phyloP scores from a whole-genome alignment of 2,329 filamentous ascomycete genomes.

The Trichoderma guizhouense region DNA sequence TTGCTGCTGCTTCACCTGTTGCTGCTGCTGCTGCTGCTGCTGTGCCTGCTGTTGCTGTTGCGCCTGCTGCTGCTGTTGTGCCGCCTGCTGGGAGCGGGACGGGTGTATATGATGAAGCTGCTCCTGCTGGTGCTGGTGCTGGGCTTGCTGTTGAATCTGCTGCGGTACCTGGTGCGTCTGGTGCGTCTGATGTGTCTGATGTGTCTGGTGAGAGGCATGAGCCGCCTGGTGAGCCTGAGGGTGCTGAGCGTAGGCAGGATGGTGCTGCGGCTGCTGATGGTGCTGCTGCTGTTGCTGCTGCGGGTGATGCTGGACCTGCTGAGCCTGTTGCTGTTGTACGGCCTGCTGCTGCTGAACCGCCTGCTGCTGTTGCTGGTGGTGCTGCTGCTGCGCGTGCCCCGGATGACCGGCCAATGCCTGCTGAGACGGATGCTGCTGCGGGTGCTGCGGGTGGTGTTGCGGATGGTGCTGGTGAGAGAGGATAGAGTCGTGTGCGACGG shows the following conservation, averaged over 20 bases:
- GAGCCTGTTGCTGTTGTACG: conserved; percentile 17
- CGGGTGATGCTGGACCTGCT: conserved; percentile 25
- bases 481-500: conserved; percentile 42
- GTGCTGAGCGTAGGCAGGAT: conserved; percentile 20
- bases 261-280: conserved; percentile 26
- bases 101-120: conserved; percentile 27
- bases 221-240: conserved; percentile 25
- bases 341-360: conserved; percentile 28
- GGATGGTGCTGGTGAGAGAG: conserved; percentile 39
- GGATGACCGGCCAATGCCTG: conserved; percentile 29
- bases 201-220: conserved; percentile 23
- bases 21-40: conserved; percentile 17
- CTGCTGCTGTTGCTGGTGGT: conserved; percentile 29
- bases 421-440: conserved; percentile 31
- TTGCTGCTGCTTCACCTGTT: conserved; percentile 18
- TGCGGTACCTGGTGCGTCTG: conserved; percentile 10
- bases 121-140: conserved; percentile 28
- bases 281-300: conserved; percentile 31
- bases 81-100: conserved; percentile 29
- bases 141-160: conserved; percentile 23
- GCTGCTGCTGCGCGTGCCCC: conserved; percentile 33
- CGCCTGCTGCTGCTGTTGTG: conserved; percentile 24
- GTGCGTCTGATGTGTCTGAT: conserved; percentile 14
- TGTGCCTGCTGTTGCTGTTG: conserved; percentile 28
- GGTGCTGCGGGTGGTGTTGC: conserved; percentile 34